Conservation (phyloP, 495 filamentous ascomycete genomes). For the Hypomontagnella monticulosa region DNA sequence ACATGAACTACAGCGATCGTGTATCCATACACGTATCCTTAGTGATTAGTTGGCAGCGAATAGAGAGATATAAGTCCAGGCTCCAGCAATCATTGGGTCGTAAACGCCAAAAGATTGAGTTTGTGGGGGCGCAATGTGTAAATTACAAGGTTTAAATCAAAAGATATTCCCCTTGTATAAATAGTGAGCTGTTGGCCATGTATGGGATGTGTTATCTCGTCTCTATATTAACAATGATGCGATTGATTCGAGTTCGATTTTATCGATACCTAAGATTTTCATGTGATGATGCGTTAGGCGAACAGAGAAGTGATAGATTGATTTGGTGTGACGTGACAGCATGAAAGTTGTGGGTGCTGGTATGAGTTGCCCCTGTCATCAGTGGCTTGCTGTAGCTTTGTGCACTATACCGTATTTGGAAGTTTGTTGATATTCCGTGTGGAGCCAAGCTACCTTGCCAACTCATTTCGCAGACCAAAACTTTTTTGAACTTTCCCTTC, state of each 20-base stretch:
- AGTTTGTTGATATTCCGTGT: constrained; percentile 42
- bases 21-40: neutral
- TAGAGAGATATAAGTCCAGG: neutral
- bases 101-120: no score
- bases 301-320: neutral
- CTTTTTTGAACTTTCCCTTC: constrained; percentile 31
- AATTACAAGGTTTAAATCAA: neutral
- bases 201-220: no score
- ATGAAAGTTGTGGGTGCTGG: constrained; percentile 20
- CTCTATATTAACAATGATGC: neutral
- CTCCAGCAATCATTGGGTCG: neutral
- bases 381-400: constrained; percentile 24
- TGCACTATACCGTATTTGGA: constrained; percentile 32
- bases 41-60: neutral
- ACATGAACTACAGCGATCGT: neutral
- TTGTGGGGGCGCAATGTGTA: no score
- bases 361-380: constrained; percentile 19
- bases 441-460: constrained; percentile 37
- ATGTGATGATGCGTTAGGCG: constrained; percentile 4
- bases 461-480: constrained; percentile 40
- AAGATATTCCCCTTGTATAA: neutral
- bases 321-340: constrained; percentile 17
- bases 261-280: constrained; percentile 19
- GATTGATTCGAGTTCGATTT: constrained; percentile 1
- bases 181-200: no score